Base-by-base conservation (phyloP, 1,284 basidiomycete species). In the Sutorius eximius region DNA sequence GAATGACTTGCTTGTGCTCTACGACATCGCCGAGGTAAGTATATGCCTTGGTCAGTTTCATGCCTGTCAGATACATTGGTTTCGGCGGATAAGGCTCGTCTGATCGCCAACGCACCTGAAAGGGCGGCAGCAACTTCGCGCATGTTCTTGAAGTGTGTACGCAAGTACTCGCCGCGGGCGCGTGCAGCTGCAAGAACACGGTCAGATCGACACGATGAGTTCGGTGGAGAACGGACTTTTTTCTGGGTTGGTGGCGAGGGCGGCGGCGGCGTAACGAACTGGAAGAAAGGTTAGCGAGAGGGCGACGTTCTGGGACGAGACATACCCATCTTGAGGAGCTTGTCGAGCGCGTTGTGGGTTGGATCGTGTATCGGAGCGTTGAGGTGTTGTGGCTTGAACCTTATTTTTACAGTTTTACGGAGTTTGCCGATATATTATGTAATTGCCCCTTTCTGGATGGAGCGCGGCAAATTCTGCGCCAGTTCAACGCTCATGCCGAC, bases 81-180 rank as follows among this genome's bases (percentile, higher is more conserved):
- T 51, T 42, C 9, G 10, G 33, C 27, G 24, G 34, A 51, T 36
- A 6, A 30, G 5, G 27, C 5, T 11, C n/a, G 46, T 49, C 33
- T 45, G 29, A 42, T 53, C 29, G 20, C 27, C 30, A 15, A 77
- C 82, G 64, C 65, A 91, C 93, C 92, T 65, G 86, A 85, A 61
- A 95, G 80, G 63, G 89, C 92, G 66, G 92, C 91, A 53, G 87
- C 90, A 56, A 96, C 93, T 77, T 94, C 94, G 68, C 95, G 91
- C 87, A 98, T 98, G 87, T 99, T 99, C 91, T 99, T 99, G 88
- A 98, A 99, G 82, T 99, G 97, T 57, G 96, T 97, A 68, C 95
- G 92, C 72, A 98, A 87, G 83, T 98, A 97, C 81, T 95, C 91
- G 70, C 95, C 95, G 71, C 92, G 90, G 60, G 95, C 91, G 72